Evolutionary conservation across 306 rosid genomes (phyloP).

Genomic region (Glycine soja): DNA sequence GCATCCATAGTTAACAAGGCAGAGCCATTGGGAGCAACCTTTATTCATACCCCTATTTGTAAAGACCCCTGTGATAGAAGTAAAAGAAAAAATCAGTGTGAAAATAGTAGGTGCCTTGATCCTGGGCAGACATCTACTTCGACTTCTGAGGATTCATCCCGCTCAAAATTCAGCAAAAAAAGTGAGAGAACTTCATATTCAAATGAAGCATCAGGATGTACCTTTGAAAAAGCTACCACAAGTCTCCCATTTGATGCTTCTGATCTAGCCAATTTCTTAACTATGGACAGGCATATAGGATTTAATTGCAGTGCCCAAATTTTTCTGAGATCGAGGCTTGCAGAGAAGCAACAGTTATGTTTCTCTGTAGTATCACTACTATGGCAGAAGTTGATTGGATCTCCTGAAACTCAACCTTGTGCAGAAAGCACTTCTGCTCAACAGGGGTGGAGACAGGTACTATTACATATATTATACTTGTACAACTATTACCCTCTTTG

Average conservation of each 20-base stretch:
- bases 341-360: constrained; percentile 82
- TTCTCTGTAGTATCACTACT: constrained; percentile 84
- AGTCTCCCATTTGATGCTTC: constrained; percentile 72
- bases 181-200: constrained; percentile 52
- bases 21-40: constrained; percentile 78
- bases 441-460: constrained; percentile 95
- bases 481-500: neutral
- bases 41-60: constrained; percentile 58
- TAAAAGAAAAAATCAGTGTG: constrained; percentile 54
- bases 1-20: constrained; percentile 84
- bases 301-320: constrained; percentile 72
- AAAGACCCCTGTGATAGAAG: constrained; percentile 57
- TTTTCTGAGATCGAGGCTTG: constrained; percentile 69
- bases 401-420: constrained; percentile 82
- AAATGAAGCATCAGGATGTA: constrained; percentile 45
- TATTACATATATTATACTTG: constrained; percentile 20
- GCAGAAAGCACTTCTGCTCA: constrained; percentile 93
- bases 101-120: constrained; percentile 50
- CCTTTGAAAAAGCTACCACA: constrained; percentile 60
- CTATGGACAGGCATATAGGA: constrained; percentile 83
- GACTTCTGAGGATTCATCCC: constrained; percentile 42
- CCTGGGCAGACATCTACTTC: constrained; percentile 55
- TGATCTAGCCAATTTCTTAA: constrained; percentile 86
- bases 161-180: constrained; percentile 45
- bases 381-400: constrained; percentile 85